Evolutionary conservation across 257 asterid species (phyloP), one percentile per base, ranked within the genome.

Genomic region (Ilex asprella): DNA sequence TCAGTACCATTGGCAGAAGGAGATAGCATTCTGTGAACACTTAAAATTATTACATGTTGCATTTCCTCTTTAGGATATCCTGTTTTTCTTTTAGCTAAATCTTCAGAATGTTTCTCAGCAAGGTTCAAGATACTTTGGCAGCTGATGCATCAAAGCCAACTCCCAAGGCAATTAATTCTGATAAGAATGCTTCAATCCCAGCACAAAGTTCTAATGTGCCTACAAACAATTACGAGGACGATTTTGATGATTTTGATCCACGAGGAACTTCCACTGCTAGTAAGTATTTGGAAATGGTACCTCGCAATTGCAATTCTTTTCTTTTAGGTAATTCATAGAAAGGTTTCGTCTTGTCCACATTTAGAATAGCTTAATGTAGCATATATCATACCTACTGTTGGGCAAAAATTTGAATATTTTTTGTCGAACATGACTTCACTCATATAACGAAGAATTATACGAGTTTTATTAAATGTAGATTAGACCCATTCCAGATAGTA

Each of bases 221-320:
- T 6, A 57, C 80, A 49, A 64, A 70, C 75, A 81, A 78, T 64
- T 72, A 84, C 68, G 92, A 81, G 49, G 99, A 78, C n/a, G 96
- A 92, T 80, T 93, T 89, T 35, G 41, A 35, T 35, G 41, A 35
- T 8, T 35, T 35, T 77, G 96, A 93, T 79, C 99, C 99, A 21
- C 85, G 99, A 53, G 97, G 95, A 32, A 77, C 81, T 64, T 81
- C 91, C 29, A 78, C 60, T 79, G 75, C 87, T 39, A 87, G 97
- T 93, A 87, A 89, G 99, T 81, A 10, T 71, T 41, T 35, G 30
- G n/a, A 21, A 30, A 39, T 2, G 2, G 15, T 54, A 27, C 51
- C 61, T 39, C 32, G 15, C 1, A 10, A 46, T 6, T 46, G 15
- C 13, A 46, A 11, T 4, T 35, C 41, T 35, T 35, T 35, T 35